A percentile compares a stretch with the other conserved stretches of the same genome.
phyloP scores from a whole-genome alignment of 148 eudicot genomes.

The Camellia lanceoleosa region DNA sequence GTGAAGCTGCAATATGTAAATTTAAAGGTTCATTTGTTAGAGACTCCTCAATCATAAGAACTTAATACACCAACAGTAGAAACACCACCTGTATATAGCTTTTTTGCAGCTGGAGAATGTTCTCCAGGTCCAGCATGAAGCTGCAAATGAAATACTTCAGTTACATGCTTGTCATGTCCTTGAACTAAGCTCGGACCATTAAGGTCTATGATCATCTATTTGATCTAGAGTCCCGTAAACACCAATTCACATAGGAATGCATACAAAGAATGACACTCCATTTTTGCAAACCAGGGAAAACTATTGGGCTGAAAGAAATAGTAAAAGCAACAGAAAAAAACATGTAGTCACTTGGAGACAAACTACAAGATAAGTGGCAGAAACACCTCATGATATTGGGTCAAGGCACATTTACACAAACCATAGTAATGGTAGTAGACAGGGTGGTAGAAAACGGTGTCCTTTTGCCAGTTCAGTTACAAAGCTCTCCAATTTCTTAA shows the following conservation, averaged over 20 bases:
- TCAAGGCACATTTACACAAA: not conserved
- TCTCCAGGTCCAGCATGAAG: slow-evolving; percentile 78
- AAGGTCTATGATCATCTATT: not conserved
- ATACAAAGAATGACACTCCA: not conserved
- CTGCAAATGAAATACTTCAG: slow-evolving; percentile 41
- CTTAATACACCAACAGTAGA: slow-evolving; percentile 11
- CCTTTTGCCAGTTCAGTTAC: not conserved
- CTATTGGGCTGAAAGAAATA: not conserved
- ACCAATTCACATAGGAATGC: not conserved
- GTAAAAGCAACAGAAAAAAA: not conserved
- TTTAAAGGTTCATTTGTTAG: slow-evolving; percentile 15
- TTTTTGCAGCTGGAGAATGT: slow-evolving; percentile 60
- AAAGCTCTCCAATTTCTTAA: slow-evolving; percentile 4
- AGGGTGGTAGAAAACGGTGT: not conserved
- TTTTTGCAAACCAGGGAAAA: not conserved
- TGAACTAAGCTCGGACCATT: not conserved
- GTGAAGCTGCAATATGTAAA: slow-evolving; percentile 45
- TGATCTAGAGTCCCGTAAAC: not conserved
- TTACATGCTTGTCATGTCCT: slow-evolving; percentile 9
- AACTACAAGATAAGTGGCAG: not conserved
- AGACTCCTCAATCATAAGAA: not conserved
- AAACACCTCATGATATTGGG: slow-evolving; percentile 1
- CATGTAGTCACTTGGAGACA: not conserved
- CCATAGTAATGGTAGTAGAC: not conserved
- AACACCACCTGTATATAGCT: slow-evolving; percentile 53